Evolutionary conservation across 352 stramenopile genomes (phyloP).

Genomic region (Phytophthora sp.): DNA sequence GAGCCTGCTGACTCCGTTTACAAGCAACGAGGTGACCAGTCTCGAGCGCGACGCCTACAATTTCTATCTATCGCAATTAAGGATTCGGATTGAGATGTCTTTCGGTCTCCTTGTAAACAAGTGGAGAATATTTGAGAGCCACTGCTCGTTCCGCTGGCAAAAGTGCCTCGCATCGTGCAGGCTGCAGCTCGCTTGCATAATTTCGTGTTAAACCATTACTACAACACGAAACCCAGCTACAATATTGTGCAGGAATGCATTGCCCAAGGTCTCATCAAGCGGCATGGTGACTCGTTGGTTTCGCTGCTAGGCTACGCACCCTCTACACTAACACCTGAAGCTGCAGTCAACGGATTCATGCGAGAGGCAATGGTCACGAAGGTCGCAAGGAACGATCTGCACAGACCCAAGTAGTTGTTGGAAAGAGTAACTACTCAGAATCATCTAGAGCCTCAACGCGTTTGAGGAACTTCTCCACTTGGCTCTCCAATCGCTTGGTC

Average conservation of each 20-base stretch:
- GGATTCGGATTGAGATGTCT: constrained; percentile 7
- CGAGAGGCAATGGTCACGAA: not conserved
- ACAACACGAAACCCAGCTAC: not conserved
- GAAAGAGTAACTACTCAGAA: not conserved
- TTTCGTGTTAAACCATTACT: not conserved
- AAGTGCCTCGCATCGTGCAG: not conserved
- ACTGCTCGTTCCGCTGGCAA: not conserved
- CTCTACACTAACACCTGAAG: not conserved
- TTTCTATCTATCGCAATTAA: not conserved
- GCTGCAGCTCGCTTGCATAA: constrained; percentile 1
- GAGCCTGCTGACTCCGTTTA: not conserved
- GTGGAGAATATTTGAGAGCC: not conserved
- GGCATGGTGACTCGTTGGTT: not conserved
- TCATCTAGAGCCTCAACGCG: not conserved
- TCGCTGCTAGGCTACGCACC: not conserved
- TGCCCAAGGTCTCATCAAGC: not conserved
- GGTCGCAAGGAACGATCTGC: not conserved
- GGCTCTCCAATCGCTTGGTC: not conserved
- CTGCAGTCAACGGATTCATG: not conserved
- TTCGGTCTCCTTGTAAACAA: not conserved
- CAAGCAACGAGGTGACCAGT: not conserved
- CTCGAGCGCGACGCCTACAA: not conserved
- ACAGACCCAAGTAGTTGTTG: not conserved
- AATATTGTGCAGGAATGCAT: constrained; percentile 4
- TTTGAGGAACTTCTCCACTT: not conserved